Evolutionary conservation across 1,139 yeast genomes (phyloP).

Genomic region (Yamadazyma blattariae): DNA sequence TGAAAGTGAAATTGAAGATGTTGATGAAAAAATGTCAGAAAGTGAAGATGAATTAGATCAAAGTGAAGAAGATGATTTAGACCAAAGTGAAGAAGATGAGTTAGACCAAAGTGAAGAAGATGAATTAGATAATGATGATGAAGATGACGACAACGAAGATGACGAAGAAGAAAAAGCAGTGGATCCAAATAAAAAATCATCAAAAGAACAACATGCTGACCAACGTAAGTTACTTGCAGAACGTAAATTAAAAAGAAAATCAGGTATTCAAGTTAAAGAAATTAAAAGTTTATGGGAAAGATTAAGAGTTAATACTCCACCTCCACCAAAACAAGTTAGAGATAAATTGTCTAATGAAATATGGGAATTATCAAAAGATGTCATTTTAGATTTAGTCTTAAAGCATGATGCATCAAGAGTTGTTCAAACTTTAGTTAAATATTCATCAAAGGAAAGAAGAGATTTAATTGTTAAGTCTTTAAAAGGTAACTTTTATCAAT

Average conservation of each 20-base stretch:
- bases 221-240: conserved; percentile 77
- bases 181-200: conserved; percentile 47
- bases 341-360: conserved; percentile 79
- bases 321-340: conserved; percentile 75
- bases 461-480: conserved; percentile 65
- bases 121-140: conserved; percentile 19
- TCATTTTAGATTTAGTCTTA: conserved; percentile 78
- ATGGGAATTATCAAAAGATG: conserved; percentile 78
- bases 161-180: conserved; percentile 14
- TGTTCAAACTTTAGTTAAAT: conserved; percentile 89
- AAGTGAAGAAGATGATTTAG: conserved; percentile 16
- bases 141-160: conserved; percentile 15
- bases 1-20: conserved; percentile 15
- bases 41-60: conserved; percentile 10
- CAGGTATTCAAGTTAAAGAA: conserved; percentile 81
- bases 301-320: conserved; percentile 80
- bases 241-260: conserved; percentile 81
- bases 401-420: conserved; percentile 97
- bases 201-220: conserved; percentile 76
- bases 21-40: conserved; percentile 9
- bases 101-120: conserved; percentile 19
- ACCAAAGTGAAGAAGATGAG: conserved; percentile 20
- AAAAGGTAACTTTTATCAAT: conserved; percentile 72
- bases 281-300: conserved; percentile 91
- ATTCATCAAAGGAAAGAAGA: conserved; percentile 78